Evolutionary conservation across 1,284 basidiomycete species (phyloP), one percentile per base, ranked within the genome.

Genomic region (Athelia psychrophila): DNA sequence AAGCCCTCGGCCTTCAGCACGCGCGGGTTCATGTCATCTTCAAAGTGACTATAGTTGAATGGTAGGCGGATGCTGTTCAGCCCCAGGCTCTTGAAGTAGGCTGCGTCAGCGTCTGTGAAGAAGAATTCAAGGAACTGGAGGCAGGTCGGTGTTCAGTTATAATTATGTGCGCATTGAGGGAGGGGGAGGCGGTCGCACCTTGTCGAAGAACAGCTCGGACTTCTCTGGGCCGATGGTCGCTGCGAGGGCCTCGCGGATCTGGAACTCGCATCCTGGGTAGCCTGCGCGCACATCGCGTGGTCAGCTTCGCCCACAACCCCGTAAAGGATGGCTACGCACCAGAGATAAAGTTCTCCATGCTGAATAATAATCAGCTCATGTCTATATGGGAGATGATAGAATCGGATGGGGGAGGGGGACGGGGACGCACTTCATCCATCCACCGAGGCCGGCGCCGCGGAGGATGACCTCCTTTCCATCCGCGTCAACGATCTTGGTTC

Each of bases 121-220:
- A 90, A 89, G 67, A 88, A 78, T 59, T 88, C 81, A 18, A 89
- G 71, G 66, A 87, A 87, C 86, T 88, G 54, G n/a, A n/a, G n/a
- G n/a, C n/a, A n/a, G n/a, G n/a, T 13, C 22, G 27, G 40, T 35
- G 20, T 22, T 30, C 13, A 12, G 35, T 51, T 16, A 25, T 32
- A 52, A n/a, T n/a, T n/a, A n/a, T 3, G 48, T 52, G 15, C 23
- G 44, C 36, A 38, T n/a, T n/a, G n/a, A 35, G 40, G 20, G 38
- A n/a, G 18, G 24, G 35, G 38, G 20, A 22, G 38, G 10, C 23
- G 44, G 32, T 63, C 68, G 23, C 56, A 83, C 84, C 72, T 83
- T 86, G 69, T 91, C 85, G 59, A 91, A 92, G 73, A 91, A 91
- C 70, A 83, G 86, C 24, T 81, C 81, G 13, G 86, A 79, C 63